Conservation (phyloP, 1,284 basidiomycete genomes). For the Coniferiporia sulphurascens region DNA sequence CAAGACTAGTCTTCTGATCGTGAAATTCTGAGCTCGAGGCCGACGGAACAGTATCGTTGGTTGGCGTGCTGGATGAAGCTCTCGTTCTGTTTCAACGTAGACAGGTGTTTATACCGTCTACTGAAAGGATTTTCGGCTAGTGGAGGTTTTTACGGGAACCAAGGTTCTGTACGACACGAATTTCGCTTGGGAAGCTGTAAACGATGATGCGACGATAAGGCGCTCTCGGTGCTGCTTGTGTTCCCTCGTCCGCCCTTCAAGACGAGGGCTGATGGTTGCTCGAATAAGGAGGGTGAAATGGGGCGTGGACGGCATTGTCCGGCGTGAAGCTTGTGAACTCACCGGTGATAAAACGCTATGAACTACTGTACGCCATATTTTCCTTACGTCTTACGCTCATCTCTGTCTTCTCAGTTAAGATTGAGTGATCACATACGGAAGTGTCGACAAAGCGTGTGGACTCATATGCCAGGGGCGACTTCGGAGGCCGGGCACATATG, state of each 20-base stretch:
- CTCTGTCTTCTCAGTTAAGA: not conserved
- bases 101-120: too few relatives aligned
- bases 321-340: not conserved
- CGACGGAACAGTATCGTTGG: not conserved
- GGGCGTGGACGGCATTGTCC: not conserved
- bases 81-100: too few relatives aligned
- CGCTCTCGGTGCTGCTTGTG: not conserved
- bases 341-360: not conserved
- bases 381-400: not conserved
- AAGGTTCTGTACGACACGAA: not conserved
- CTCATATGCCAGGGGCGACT: not conserved
- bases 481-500: not conserved
- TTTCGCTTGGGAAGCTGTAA: not conserved
- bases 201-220: not conserved
- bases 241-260: not conserved
- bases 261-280: too few relatives aligned
- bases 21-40: not conserved
- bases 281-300: not conserved
- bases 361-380: not conserved
- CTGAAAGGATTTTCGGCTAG: not conserved
- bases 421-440: not conserved
- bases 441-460: not conserved
- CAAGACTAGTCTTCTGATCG: not conserved
- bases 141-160: not conserved
- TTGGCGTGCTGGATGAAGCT: too few relatives aligned